Evolutionary conservation across 345 rosid species (phyloP), one percentile per base, ranked within the genome.

Genomic region (Salix purpurea): DNA sequence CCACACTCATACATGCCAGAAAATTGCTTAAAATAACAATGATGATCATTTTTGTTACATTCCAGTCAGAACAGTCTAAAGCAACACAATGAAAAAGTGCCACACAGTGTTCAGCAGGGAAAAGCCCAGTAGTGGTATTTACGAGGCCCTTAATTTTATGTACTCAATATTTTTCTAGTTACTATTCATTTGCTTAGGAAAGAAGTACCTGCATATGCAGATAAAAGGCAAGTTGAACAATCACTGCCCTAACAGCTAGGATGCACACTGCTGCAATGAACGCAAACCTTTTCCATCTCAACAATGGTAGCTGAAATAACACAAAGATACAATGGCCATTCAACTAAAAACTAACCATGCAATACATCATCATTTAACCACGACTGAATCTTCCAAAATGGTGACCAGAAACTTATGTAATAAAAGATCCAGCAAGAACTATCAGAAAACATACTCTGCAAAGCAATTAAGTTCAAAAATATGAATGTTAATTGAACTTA

Each of bases 221-320:
- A 85, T 85, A 95, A 80, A 95, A 95, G 61, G 97, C 97, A 40
- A 95, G 84, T 81, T 95, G 99, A 80, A 95, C 97, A 52, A 93
- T 87, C 75, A 95, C 94, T 11, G 99, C 99, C 42, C 97, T 91
- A 40, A 95, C 99, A 70, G 91, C 93, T 48, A 95, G 87, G 77
- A 95, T 95, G 88, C 99, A 95, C 90, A 95, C 80, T 2, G 99
- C 99, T 26, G 99, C 99, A 76, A 89, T 87, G 82, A 93, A 83
- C 68, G 99, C 99, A 84, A 84, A 95, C 84, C 92, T 88, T 86
- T 95, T 95, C 99, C 99, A 95, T 88, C 97, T 79, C 78, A 95
- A 80, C 36, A 95, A 77, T 26, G 97, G 99, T 83, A 95, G 76
- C 99, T 95, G 86, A 75, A 83, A 87, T 67, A 77, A 72, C 40